Conservation (phyloP, 306 rosid species). For the Pueraria montana region DNA sequence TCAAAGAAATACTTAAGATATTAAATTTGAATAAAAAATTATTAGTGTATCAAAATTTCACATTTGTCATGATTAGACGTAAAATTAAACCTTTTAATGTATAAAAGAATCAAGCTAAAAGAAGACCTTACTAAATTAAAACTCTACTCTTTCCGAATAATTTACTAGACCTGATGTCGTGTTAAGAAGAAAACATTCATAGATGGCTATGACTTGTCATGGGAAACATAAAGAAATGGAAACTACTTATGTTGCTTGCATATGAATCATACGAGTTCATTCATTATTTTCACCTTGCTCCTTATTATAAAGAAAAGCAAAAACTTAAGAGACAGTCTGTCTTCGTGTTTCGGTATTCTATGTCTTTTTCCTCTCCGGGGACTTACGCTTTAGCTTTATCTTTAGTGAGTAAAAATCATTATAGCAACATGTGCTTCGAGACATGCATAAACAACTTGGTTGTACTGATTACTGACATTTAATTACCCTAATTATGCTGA, state of each 20-base stretch:
- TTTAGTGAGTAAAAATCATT: conserved; percentile 56
- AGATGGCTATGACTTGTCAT: not conserved
- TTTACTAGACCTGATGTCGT: not conserved
- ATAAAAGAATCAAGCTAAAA: too few species aligned
- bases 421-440: conserved; percentile 56
- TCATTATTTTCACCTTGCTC: conserved; percentile 8
- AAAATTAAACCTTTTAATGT: too few species aligned
- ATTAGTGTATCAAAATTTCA: too few species aligned
- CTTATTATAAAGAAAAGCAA: conserved; percentile 25
- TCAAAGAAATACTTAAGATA: too few species aligned
- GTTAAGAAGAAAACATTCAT: conserved; percentile 4
- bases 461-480: conserved; percentile 6
- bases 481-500: conserved; percentile 29
- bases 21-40: too few species aligned
- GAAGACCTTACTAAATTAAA: not conserved
- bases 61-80: not conserved
- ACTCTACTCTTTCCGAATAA: too few species aligned
- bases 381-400: conserved; percentile 50
- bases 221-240: conserved; percentile 16
- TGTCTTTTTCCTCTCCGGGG: not conserved
- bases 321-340: conserved; percentile 41
- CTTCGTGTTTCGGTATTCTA: conserved; percentile 33
- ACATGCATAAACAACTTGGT: conserved; percentile 51
- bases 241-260: not conserved
- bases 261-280: conserved; percentile 19